These are phyloP conservation scores for Vitis riparia DNA, from an alignment of 164 flowering plant species.

Conservation along the genomic window DNA sequence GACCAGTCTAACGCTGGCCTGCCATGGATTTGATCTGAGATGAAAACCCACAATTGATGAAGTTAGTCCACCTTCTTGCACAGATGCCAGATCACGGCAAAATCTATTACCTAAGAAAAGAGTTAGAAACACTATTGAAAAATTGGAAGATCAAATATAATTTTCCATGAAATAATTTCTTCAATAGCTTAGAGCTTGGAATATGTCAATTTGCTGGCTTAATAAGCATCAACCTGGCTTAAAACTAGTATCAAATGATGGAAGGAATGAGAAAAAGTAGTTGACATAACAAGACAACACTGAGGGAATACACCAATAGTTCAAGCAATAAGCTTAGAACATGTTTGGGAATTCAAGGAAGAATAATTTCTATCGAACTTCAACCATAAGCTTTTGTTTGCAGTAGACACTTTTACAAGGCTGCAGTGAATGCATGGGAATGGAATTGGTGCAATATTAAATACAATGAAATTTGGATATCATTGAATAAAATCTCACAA, in stretches of 20 bases:
- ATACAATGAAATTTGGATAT: too few relatives aligned
- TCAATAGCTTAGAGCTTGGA: background rate
- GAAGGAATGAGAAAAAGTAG: background rate
- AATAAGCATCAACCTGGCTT: background rate
- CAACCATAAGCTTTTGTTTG: too few relatives aligned
- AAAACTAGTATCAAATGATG: background rate
- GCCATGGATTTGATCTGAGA: constrained; percentile 55
- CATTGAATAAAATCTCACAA: too few relatives aligned
- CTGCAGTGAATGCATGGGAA: too few relatives aligned
- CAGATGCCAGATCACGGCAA: background rate
- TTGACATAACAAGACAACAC: background rate
- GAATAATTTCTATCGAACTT: too few relatives aligned
- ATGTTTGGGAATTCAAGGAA: too few relatives aligned
- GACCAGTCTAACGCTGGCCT: constrained; percentile 77
- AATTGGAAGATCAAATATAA: background rate
- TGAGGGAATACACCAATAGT: background rate
- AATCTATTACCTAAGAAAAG: background rate
- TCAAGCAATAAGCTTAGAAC: background rate
- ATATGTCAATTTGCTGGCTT: background rate
- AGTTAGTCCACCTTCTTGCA: background rate
- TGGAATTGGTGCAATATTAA: too few relatives aligned
- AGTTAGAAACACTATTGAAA: background rate
- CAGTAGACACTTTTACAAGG: too few relatives aligned
- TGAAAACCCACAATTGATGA: background rate
- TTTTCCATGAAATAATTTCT: too few relatives aligned